Percentiles rank a stretch among this genome's conserved stretches.
Evolutionary conservation across 2,329 filamentous ascomycete species (phyloP).

Genomic region (Penicillium sp.): DNA sequence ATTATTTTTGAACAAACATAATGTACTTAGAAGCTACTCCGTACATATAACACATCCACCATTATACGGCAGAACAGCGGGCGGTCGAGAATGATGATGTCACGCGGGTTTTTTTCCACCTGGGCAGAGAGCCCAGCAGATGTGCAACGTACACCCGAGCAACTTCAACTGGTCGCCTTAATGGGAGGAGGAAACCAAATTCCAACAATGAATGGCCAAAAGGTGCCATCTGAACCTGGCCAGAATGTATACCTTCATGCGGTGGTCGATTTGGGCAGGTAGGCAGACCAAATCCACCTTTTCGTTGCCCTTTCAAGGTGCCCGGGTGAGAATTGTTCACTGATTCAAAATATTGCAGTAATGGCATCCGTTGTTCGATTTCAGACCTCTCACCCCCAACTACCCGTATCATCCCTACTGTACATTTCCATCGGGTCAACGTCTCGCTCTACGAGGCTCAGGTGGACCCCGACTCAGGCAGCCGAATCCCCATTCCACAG

Average conservation of each 20-base stretch:
- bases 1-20: background rate
- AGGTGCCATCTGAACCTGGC: background rate
- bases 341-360: slow-evolving; percentile 49
- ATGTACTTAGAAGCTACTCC: background rate
- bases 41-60: background rate
- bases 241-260: slow-evolving; percentile 29
- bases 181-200: slow-evolving; percentile 10
- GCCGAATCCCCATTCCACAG: slow-evolving; percentile 54
- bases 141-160: background rate
- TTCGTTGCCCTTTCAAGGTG: background rate
- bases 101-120: background rate
- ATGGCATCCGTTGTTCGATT: slow-evolving; percentile 88
- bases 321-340: background rate
- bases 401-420: slow-evolving; percentile 71
- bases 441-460: slow-evolving; percentile 85
- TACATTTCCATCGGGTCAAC: slow-evolving; percentile 72
- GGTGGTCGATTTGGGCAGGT: slow-evolving; percentile 43
- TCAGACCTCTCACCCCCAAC: slow-evolving; percentile 70
- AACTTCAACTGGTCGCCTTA: background rate
- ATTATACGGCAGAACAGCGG: background rate
- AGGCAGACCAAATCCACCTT: slow-evolving; percentile 3
- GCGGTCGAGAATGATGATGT: slow-evolving; percentile 10
- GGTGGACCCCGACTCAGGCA: slow-evolving; percentile 38
- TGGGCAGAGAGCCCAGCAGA: background rate
- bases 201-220: slow-evolving; percentile 1